These are phyloP conservation scores for Candida tibetensis DNA, from an alignment of 805 yeast species.

Conservation along the genomic window DNA sequence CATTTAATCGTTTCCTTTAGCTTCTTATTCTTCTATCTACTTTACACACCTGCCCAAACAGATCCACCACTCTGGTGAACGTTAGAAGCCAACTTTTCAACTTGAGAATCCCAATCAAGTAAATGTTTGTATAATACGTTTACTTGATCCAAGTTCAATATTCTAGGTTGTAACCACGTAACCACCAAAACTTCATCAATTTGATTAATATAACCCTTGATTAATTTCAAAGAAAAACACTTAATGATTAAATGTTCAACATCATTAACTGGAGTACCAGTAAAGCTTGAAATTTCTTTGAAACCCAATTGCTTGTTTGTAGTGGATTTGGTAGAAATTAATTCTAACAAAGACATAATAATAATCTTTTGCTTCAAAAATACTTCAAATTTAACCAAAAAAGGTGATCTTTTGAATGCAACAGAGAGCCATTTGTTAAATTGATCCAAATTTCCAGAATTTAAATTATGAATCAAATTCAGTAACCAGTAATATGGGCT, in stretches of 20 bases:
- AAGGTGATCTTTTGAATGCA: conserved; percentile 43
- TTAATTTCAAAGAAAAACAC: conserved; percentile 77
- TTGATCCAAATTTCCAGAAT: conserved; percentile 68
- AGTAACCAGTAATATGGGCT: conserved; percentile 66
- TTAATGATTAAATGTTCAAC: conserved; percentile 92
- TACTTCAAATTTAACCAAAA: conserved; percentile 54
- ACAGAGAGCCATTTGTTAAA: conserved; percentile 54
- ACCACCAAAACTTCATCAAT: conserved; percentile 73
- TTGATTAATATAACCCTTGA: conserved; percentile 90
- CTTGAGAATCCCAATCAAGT: conserved; percentile 75
- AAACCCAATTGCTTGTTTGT: conserved; percentile 73
- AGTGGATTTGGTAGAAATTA: conserved; percentile 74
- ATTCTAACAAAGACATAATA: conserved; percentile 85
- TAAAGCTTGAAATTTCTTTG: conserved; percentile 61
- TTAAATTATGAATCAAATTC: conserved; percentile 65
- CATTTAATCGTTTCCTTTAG: too few relatives aligned
- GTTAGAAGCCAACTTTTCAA: conserved; percentile 51
- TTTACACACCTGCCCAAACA: conserved; percentile 35
- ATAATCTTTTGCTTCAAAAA: conserved; percentile 89
- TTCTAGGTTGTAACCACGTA: conserved; percentile 95
- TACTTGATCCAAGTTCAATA: conserved; percentile 80
- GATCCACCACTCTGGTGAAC: conserved; percentile 39
- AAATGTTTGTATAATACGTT: conserved; percentile 70
- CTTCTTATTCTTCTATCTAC: neutral
- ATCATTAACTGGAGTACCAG: conserved; percentile 65